Evolutionary conservation across 2,329 filamentous ascomycete species (phyloP), one percentile per base, ranked within the genome.

Genomic region (Pseudocercospora fijiensis): DNA sequence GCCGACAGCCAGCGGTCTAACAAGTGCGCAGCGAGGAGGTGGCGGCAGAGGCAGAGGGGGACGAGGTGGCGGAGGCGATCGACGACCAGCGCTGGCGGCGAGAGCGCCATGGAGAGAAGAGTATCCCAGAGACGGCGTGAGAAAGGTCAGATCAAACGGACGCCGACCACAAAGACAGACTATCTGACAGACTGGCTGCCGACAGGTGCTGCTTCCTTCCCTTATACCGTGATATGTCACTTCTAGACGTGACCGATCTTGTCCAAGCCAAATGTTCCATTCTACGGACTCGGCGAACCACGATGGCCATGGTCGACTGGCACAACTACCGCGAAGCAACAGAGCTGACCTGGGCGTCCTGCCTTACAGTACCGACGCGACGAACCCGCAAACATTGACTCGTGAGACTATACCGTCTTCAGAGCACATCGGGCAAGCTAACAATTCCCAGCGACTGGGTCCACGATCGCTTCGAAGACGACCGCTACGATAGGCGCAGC

Each of bases 111-210:
- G 81, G 69, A 76, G 78, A 63, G 76, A 79, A 75, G 82, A 82
- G 53, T 88, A 85, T 72, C 89, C 90, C 74, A 89, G 90, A 80
- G 91, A 95, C 80, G 91, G 91, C 80, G 86, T 94, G 77, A 93
- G 89, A 92, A 96, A 96, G 92, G 92, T 94, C 4, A 26, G 16
- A 20, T 8, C 11, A 30, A 6, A 33, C 16, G 24, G 45, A 33
- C 11, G 10, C 9, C 1, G 10, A 57, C 4, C 24, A 2, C 22
- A 26, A 27, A 13, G 55, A 28, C 22, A n/a, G 4, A 3, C 26
- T 20, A 26, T 18, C 33, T 27, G 57, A 70, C 57, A 68, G 56
- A 51, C 53, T 52, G 53, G 16, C 22, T 22, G 26, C n/a, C 26
- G 18, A 59, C 61, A 70, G 80, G 78, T 79, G 80, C 76, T 75